Evolutionary conservation across 2,329 filamentous ascomycete species (phyloP).

Genomic region (Fusarium equiseti): DNA sequence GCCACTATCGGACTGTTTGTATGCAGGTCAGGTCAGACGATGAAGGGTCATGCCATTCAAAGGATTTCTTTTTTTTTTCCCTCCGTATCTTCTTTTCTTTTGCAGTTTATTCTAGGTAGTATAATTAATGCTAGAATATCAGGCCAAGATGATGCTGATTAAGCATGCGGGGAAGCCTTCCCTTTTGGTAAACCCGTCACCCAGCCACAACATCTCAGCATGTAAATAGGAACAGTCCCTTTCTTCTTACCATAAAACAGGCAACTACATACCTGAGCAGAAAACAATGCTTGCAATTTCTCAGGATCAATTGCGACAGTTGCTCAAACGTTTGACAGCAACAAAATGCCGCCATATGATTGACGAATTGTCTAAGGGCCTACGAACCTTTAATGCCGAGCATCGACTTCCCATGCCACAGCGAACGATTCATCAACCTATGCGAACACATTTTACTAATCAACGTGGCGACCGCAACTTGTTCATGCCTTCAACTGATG

Average conservation of each 20-base stretch:
- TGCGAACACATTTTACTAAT: neutral
- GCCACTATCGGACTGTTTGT: neutral
- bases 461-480: neutral
- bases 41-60: neutral
- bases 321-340: neutral
- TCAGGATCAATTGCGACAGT: neutral
- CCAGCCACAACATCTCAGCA: neutral
- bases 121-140: neutral
- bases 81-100: no score
- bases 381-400: neutral
- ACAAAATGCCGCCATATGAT: neutral
- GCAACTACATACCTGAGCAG: rapidly evolving
- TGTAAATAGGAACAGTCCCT: neutral
- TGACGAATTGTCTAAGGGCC: neutral
- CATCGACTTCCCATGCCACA: neutral
- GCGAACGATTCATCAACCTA: neutral
- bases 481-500: neutral
- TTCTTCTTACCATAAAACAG: neutral
- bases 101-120: neutral
- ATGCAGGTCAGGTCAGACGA: neutral
- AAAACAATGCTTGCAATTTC: neutral
- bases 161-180: neutral
- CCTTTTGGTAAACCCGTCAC: neutral
- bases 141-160: neutral
- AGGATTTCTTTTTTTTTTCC: neutral